Conservation (phyloP, 208 protist species). For the Trypanosoma caninum region DNA sequence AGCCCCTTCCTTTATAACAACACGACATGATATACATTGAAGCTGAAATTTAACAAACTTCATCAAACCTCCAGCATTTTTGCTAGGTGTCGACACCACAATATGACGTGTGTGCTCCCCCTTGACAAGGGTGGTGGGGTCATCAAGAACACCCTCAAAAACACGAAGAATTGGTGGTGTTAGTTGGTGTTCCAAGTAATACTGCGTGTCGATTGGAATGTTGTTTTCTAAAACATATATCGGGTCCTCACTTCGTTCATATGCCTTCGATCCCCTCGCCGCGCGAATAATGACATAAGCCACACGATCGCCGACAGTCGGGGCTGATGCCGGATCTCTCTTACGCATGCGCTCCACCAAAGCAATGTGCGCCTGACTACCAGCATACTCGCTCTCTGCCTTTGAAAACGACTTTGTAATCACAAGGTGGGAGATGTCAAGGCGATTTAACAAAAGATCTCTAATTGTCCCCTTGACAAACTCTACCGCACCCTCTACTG, state of each 20-base stretch:
- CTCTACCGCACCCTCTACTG: constrained; percentile 83
- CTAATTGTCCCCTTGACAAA: constrained; percentile 90
- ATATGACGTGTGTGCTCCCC: constrained; percentile 98
- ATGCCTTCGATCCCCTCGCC: constrained; percentile 90
- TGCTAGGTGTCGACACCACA: constrained; percentile 90
- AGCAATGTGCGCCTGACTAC: constrained; percentile 75
- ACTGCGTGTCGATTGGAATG: constrained; percentile 85
- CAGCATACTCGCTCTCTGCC: constrained; percentile 93
- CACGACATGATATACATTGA: constrained; percentile 96
- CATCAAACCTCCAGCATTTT: constrained; percentile 94
- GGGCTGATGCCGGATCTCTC: constrained; percentile 77
- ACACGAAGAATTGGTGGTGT: constrained; percentile 76
- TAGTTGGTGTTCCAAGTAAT: constrained; percentile 91
- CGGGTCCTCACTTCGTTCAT: constrained; percentile 99
- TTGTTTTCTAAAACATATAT: constrained; percentile 95
- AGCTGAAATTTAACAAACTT: constrained; percentile 95
- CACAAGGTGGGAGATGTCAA: constrained; percentile 84
- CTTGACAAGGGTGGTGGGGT: constrained; percentile 82
- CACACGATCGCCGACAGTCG: constrained; percentile 81
- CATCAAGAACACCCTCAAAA: constrained; percentile 97
- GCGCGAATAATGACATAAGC: constrained; percentile 86
- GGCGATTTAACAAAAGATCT: constrained; percentile 80
- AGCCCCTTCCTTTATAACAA: constrained; percentile 74
- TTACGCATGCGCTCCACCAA: constrained; percentile 85
- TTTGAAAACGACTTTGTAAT: constrained; percentile 93